Percentiles rank a stretch among this genome's conserved stretches.
Conservation (phyloP, 192 early-diverging fungal species). For the Linderina pennispora region DNA sequence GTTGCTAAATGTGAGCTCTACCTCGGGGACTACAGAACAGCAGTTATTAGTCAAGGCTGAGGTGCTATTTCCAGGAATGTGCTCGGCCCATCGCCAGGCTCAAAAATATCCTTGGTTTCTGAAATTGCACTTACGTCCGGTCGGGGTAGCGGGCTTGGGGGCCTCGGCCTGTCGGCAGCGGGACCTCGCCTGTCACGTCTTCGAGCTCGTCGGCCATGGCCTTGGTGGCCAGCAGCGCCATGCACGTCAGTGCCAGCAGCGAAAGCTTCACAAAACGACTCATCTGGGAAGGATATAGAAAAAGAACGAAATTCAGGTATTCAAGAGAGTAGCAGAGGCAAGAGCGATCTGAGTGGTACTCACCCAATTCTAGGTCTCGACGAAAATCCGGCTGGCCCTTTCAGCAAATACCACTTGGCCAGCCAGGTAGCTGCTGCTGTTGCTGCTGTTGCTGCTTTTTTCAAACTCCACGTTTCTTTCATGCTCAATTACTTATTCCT, state of each 20-base stretch:
- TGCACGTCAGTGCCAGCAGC: slow-evolving; percentile 18
- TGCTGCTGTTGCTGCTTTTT: not conserved
- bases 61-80: too few relatives aligned
- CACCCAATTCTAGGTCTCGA: too few relatives aligned
- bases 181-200: slow-evolving; percentile 16
- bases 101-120: too few relatives aligned
- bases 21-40: not conserved
- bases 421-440: not conserved
- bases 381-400: too few relatives aligned
- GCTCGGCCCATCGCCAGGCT: too few relatives aligned
- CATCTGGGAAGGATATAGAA: too few relatives aligned
- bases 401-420: too few relatives aligned
- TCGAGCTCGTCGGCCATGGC: slow-evolving; percentile 38
- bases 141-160: not conserved
- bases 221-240: slow-evolving; percentile 15
- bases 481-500: not conserved
- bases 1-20: slow-evolving; percentile 21
- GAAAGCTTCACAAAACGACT: slow-evolving; percentile 1
- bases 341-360: too few relatives aligned
- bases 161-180: slow-evolving; percentile 6
- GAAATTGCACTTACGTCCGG: slow-evolving; percentile 8
- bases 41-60: too few relatives aligned
- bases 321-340: not conserved
- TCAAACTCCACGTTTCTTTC: not conserved
- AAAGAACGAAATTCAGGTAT: slow-evolving; percentile 2